phyloP scores from a whole-genome alignment of 371 early-diverging fungal genomes.

The Cokeromyces recurvatus region DNA sequence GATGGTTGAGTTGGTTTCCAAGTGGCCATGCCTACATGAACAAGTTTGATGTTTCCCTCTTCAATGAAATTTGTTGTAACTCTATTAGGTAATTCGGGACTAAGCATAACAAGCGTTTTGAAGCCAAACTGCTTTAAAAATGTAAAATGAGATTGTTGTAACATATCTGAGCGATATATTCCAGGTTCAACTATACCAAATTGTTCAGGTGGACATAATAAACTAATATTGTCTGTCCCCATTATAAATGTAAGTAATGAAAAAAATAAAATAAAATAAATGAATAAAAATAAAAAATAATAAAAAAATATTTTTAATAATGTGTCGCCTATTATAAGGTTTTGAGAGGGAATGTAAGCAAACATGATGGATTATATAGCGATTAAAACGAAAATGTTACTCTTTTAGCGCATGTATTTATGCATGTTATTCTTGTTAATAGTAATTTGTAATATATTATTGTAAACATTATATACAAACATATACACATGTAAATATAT shows the following conservation, averaged over 20 bases:
- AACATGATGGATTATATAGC: no score
- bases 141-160: constrained; percentile 69
- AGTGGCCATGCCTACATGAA: constrained; percentile 68
- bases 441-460: no score
- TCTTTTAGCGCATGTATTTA: no score
- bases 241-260: background rate
- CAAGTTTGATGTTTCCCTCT: constrained; percentile 69
- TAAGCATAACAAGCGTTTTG: constrained; percentile 78
- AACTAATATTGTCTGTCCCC: constrained; percentile 7
- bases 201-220: constrained; percentile 76
- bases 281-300: no score
- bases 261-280: background rate
- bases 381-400: no score
- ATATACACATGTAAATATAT: no score
- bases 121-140: constrained; percentile 77
- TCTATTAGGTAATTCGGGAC: constrained; percentile 82
- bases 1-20: constrained; percentile 48
- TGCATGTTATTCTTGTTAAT: no score
- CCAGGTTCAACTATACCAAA: constrained; percentile 91
- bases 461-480: no score
- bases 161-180: constrained; percentile 78
- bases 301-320: background rate
- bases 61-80: constrained; percentile 77
- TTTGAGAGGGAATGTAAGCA: no score
- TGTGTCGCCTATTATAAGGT: no score